A percentile compares a stretch with the other conserved stretches of the same genome.
phyloP scores from a whole-genome alignment of 345 rosid genomes.

The Angophora floribunda region DNA sequence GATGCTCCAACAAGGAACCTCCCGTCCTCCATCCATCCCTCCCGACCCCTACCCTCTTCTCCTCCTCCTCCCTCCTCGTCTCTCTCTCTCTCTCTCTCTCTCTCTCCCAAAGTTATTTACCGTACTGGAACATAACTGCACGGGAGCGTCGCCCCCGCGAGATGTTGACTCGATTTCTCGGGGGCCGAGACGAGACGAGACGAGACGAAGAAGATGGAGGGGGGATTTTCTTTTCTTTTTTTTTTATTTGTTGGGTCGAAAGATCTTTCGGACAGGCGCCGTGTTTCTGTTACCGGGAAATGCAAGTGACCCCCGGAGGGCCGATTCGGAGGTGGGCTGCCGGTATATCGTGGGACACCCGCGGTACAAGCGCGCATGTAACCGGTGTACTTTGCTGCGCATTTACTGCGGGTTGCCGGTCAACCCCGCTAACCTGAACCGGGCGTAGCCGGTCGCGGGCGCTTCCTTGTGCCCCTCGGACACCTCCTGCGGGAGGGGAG shows the following conservation, averaged over 20 bases:
- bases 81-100: not conserved
- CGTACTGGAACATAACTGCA: not conserved
- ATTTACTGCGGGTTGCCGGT: constrained; percentile 1
- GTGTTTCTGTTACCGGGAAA: constrained; percentile 16
- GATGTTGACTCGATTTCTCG: not conserved
- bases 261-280: constrained; percentile 2
- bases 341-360: constrained; percentile 5
- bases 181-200: not conserved
- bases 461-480: not conserved
- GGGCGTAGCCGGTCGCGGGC: not conserved
- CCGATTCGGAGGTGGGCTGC: not conserved
- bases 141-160: not conserved
- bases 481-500: not conserved
- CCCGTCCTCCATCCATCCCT: not conserved
- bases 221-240: too few species aligned
- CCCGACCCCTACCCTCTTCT: not conserved
- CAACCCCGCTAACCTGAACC: not conserved
- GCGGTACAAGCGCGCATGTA: constrained; percentile 1
- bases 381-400: not conserved
- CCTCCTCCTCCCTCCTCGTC: not conserved
- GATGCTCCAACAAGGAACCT: constrained; percentile 11
- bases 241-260: not conserved
- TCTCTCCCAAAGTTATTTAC: not conserved
- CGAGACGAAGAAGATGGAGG: not conserved
- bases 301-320: not conserved